Conservation (phyloP, 352 stramenopile species). For the Pythium guiyangense region DNA sequence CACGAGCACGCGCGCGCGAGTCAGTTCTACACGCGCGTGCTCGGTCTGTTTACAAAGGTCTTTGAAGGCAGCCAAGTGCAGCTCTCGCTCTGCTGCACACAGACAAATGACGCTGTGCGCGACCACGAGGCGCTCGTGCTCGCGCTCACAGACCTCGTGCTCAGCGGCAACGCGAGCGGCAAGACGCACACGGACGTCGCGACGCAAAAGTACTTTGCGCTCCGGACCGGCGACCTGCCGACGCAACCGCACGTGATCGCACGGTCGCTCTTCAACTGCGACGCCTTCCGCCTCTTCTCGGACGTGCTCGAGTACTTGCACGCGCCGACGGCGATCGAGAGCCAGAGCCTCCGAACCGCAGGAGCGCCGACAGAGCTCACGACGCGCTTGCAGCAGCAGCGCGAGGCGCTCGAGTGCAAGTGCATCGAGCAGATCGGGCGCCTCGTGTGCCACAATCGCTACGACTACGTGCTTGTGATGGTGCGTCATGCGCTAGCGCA, state of each 20-base stretch:
- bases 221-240: conserved; percentile 11
- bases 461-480: conserved; percentile 52
- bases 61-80: conserved; percentile 10
- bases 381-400: background rate
- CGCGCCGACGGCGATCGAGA: conserved; percentile 3
- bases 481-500: conserved; percentile 17
- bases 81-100: background rate
- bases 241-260: conserved; percentile 3
- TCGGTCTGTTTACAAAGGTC: background rate
- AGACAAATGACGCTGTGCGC: background rate
- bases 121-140: conserved; percentile 24
- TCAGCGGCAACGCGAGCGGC: conserved; percentile 32
- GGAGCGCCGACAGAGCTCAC: background rate
- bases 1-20: conserved; percentile 22
- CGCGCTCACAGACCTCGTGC: conserved; percentile 32
- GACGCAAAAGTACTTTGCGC: conserved; percentile 35
- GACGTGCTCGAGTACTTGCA: conserved; percentile 43
- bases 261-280: conserved; percentile 38
- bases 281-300: conserved; percentile 43
- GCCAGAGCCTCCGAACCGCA: background rate
- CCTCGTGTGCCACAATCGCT: conserved; percentile 33
- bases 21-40: conserved; percentile 21
- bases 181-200: conserved; percentile 16
- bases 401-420: conserved; percentile 29
- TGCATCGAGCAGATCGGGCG: conserved; percentile 50